phyloP scores from a whole-genome alignment of 768 basidiomycete genomes.

The Mycena olivaceomarginata region DNA sequence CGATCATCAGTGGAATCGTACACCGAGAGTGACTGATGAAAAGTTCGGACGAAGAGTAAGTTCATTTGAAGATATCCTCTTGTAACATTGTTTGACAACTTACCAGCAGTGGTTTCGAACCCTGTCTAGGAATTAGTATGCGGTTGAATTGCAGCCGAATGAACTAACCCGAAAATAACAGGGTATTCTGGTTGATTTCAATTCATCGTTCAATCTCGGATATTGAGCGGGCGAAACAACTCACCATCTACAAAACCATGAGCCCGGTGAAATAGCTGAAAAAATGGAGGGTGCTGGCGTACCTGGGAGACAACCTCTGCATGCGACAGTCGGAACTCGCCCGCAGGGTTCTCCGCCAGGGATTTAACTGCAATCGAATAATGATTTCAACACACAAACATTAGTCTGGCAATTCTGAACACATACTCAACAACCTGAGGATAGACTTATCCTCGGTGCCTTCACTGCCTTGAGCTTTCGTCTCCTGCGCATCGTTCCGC shows the following conservation, averaged over 20 bases:
- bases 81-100: neutral
- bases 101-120: constrained; percentile 38
- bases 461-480: too few species aligned
- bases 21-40: constrained; percentile 26
- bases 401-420: neutral
- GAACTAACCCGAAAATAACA: constrained; percentile 38
- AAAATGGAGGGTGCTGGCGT: too few species aligned
- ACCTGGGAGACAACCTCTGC: constrained; percentile 36
- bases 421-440: constrained; percentile 36
- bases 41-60: too few species aligned
- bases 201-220: neutral
- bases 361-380: constrained; percentile 30
- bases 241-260: constrained; percentile 23
- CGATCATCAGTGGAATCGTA: neutral
- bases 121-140: constrained; percentile 14
- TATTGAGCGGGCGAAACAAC: neutral
- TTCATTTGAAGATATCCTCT: neutral
- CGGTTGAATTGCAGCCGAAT: neutral
- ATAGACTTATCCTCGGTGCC: constrained; percentile 11
- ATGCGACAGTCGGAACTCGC: constrained; percentile 38
- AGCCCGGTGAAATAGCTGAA: neutral
- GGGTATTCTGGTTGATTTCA: constrained; percentile 31
- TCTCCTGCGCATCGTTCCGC: neutral
- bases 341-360: constrained; percentile 35
- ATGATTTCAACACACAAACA: constrained; percentile 5